Evolutionary conservation across 2,329 filamentous ascomycete species (phyloP).

Genomic region (Ceratocystis variospora): DNA sequence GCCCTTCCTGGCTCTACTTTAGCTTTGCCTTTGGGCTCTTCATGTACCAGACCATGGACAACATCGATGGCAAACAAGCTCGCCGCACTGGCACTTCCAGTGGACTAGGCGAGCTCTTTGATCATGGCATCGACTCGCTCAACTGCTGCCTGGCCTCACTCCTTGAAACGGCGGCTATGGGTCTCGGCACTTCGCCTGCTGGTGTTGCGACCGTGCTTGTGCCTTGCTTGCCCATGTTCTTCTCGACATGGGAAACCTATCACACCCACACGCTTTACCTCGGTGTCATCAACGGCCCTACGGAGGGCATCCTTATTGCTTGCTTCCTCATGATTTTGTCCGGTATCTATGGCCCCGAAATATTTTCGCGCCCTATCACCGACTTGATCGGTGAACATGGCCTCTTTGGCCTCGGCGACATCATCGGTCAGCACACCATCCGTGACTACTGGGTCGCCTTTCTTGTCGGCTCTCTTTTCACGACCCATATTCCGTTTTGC

Average conservation of each 20-base stretch:
- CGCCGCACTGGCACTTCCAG: conserved; percentile 88
- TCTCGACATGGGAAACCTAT: conserved; percentile 99
- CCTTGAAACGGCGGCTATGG: conserved; percentile 86
- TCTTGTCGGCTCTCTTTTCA: conserved; percentile 50
- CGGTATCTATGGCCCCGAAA: conserved; percentile 72
- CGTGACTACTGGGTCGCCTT: conserved; percentile 77
- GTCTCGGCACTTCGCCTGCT: conserved; percentile 65
- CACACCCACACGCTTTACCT: conserved; percentile 96
- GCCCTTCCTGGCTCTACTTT: conserved; percentile 83
- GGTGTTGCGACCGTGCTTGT: conserved; percentile 86
- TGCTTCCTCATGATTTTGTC: conserved; percentile 74
- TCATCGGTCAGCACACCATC: conserved; percentile 60
- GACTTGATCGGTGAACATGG: conserved; percentile 46
- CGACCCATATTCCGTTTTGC: conserved; percentile 75
- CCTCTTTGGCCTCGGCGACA: conserved; percentile 37
- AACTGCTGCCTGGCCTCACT: conserved; percentile 92
- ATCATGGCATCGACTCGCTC: conserved; percentile 94
- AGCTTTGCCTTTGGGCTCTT: conserved; percentile 92
- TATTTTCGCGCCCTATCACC: conserved; percentile 68
- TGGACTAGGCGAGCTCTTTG: conserved; percentile 88
- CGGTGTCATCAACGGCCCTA: conserved; percentile 92
- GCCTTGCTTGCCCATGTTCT: conserved; percentile 94
- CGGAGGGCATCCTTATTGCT: conserved; percentile 84
- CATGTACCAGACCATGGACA: conserved; percentile 99
- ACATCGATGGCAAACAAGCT: conserved; percentile 96